Percentiles rank a stretch among this genome's conserved stretches.
Evolutionary conservation across 352 stramenopile species (phyloP).

Genomic region (Salisapilia sapeloensis): DNA sequence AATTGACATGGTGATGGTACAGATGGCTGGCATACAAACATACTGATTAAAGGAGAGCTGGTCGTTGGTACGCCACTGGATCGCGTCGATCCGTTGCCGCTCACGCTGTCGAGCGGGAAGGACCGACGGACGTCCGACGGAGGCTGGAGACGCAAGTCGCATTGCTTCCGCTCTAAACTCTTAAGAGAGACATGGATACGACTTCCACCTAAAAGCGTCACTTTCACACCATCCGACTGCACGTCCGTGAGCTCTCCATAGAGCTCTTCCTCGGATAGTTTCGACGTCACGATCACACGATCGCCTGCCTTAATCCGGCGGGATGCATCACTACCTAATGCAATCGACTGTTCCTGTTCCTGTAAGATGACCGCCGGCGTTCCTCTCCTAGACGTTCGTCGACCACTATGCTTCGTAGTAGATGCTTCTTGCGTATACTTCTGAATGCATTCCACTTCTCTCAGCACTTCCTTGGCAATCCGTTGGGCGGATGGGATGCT

Average conservation of each 20-base stretch:
- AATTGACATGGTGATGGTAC: too few species aligned
- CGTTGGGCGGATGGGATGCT: conserved; percentile 14
- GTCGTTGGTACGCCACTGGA: too few species aligned
- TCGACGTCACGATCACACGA: conserved; percentile 27
- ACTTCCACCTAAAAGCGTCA: conserved; percentile 37
- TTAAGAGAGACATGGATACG: conserved; percentile 10
- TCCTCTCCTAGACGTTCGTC: background rate
- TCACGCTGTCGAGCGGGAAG: too few species aligned
- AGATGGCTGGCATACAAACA: too few species aligned
- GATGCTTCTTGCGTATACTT: conserved; percentile 2
- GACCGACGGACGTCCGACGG: background rate
- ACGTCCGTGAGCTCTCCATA: conserved; percentile 28
- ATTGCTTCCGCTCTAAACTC: conserved; percentile 18
- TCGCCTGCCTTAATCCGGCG: conserved; percentile 25
- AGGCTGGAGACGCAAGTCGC: conserved; percentile 14
- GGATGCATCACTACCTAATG: background rate
- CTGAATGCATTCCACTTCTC: conserved; percentile 5
- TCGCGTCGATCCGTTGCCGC: too few species aligned
- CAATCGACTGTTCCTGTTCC: background rate
- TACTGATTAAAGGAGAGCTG: too few species aligned
- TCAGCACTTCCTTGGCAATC: conserved; percentile 19
- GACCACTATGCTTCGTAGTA: background rate
- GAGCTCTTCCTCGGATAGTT: conserved; percentile 39
- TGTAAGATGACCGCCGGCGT: background rate
- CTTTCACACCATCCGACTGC: conserved; percentile 10